Conservation (phyloP, 2,329 filamentous ascomycete species). For the Fusarium gaditjirri region DNA sequence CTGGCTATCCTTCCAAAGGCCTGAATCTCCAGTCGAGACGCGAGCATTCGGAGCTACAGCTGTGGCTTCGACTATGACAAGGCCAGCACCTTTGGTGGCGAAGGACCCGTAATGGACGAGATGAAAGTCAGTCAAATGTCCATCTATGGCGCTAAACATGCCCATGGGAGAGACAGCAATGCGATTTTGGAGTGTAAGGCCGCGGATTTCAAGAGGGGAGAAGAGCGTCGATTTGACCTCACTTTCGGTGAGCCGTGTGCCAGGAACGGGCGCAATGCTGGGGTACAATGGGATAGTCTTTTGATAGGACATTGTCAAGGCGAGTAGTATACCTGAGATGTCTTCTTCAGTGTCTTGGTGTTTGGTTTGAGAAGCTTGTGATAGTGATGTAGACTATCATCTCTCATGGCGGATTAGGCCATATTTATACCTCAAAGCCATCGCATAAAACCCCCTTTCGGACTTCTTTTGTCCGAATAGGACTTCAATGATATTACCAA, state of each 20-base stretch:
- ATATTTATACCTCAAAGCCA: not conserved
- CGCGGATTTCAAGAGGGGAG: not conserved
- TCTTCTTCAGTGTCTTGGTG: accelerated
- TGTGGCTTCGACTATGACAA: not conserved
- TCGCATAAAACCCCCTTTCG: too few species aligned
- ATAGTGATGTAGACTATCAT: accelerated
- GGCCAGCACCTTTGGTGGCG: not conserved
- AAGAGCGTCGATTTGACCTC: not conserved
- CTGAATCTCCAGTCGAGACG: not conserved
- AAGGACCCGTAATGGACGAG: not conserved
- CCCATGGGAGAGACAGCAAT: not conserved
- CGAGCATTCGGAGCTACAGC: not conserved
- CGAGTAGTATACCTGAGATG: accelerated
- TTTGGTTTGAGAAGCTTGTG: not conserved
- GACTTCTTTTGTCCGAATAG: accelerated
- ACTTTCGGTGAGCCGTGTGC: accelerated
- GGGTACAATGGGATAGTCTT: not conserved
- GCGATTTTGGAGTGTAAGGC: not conserved
- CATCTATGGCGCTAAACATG: not conserved
- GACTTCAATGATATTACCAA: not conserved
- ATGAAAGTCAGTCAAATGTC: not conserved
- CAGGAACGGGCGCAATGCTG: accelerated
- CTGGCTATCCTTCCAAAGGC: not conserved
- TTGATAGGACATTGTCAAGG: not conserved
- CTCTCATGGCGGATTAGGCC: accelerated